Base-by-base conservation (phyloP, 1,139 yeast species). In the Diutina siamensis region DNA sequence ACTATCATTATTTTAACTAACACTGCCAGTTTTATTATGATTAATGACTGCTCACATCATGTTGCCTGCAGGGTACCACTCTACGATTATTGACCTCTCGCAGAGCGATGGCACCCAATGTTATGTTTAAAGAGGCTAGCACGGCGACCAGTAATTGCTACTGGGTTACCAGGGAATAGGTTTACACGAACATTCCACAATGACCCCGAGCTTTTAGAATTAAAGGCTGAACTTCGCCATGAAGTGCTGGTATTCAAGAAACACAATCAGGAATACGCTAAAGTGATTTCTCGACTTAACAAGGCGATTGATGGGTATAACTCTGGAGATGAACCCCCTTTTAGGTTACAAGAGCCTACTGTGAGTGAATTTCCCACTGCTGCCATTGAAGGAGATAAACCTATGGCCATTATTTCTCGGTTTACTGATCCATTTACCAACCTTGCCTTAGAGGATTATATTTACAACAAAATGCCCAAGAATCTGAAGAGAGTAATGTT, bases 381-480 rank as follows among this genome's bases (percentile, higher is more conserved):
- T 1, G 42, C 17, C 3, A 22, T 38, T 15, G 17, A 5, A 3
- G 15, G 20, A 12, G 42, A 50, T 45, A 53, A 49, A 46, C 74
- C 67, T 4, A 56, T 56, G 46, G 55, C 65, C 33, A 76, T 88
- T 12, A 63, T 61, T 0, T 66, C 77, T 1, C 61, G 60, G n/a
- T 61, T 78, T 17, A 57, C 63, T 5, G 74, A 83, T 55, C 97
- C 98, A 2, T 78, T 70, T 54, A 55, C 77, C 44, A 94, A 94
- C 57, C 67, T 94, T 12, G 89, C 97, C 1, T 58, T 88, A 5
- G 99, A 94, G 55, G 85, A 85, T 52, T 83, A 76, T 56, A 64
- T 92, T 1, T 92, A 85, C 60, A 71, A 72, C 46, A 60, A 72
- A 27, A 78, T 84, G 64, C 89, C 92, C 0, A 50, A 67, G 17